These are phyloP conservation scores for Ceratocystis destructans DNA, from an alignment of 2,329 filamentous ascomycete genomes.

Conservation along the genomic window DNA sequence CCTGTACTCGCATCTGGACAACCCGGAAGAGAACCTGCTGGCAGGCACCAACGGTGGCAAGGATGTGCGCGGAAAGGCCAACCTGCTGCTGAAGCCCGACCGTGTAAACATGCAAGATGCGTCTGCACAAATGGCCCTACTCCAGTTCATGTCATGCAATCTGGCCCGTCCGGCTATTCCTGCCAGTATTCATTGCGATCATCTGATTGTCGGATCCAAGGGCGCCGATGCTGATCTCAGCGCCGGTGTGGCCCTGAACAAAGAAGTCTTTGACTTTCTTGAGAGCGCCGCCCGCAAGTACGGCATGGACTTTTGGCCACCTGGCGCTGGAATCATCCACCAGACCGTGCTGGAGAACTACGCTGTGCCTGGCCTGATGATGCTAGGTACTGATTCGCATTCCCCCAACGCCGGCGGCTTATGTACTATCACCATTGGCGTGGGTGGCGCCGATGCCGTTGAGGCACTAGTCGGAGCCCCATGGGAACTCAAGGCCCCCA, in stretches of 20 bases:
- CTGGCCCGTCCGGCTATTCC: slow-evolving; percentile 81
- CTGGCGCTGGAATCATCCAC: slow-evolving; percentile 89
- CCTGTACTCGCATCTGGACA: slow-evolving; percentile 86
- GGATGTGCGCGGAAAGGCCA: slow-evolving; percentile 73
- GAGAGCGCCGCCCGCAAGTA: slow-evolving; percentile 85
- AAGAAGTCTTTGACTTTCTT: slow-evolving; percentile 94
- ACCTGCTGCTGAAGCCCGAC: slow-evolving; percentile 93
- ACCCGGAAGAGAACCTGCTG: slow-evolving; percentile 75
- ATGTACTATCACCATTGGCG: slow-evolving; percentile 87
- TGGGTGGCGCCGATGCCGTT: slow-evolving; percentile 92
- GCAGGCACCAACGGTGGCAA: slow-evolving; percentile 70
- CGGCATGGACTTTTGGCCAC: slow-evolving; percentile 91
- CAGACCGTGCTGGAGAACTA: slow-evolving; percentile 98
- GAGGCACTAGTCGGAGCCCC: slow-evolving; percentile 92
- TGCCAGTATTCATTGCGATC: slow-evolving; percentile 96
- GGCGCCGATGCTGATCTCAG: slow-evolving; percentile 77
- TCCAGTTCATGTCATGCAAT: slow-evolving; percentile 98
- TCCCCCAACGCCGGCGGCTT: slow-evolving; percentile 95
- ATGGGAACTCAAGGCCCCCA: slow-evolving; percentile 94
- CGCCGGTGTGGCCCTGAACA: slow-evolving; percentile 77
- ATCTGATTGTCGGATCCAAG: slow-evolving; percentile 91
- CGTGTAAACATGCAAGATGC: slow-evolving; percentile 98
- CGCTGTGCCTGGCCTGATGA: slow-evolving; percentile 91
- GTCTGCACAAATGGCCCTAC: slow-evolving; percentile 91
- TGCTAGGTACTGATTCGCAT: slow-evolving; percentile 95